A percentile compares a stretch with the other conserved stretches of the same genome.
phyloP scores from a whole-genome alignment of 768 basidiomycete genomes.

The Suillus subalutaceus region DNA sequence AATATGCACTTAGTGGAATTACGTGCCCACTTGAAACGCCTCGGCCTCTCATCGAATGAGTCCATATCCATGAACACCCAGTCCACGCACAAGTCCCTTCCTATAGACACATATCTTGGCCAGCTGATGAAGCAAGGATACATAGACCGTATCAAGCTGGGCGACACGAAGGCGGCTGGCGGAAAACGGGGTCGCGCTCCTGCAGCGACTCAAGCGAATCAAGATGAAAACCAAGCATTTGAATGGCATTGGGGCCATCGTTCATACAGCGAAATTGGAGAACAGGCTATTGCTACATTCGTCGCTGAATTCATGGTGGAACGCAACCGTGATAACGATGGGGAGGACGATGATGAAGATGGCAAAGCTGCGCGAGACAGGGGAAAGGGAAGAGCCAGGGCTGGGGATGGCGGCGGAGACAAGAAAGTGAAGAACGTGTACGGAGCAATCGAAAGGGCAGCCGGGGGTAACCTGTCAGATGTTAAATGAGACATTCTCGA shows the following conservation, averaged over 20 bases:
- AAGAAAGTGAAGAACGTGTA: slow-evolving; percentile 49
- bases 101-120: slow-evolving; percentile 68
- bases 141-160: slow-evolving; percentile 66
- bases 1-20: slow-evolving; percentile 64
- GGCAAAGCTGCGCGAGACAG: slow-evolving; percentile 18
- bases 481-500: slow-evolving; percentile 21
- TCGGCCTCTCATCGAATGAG: slow-evolving; percentile 58
- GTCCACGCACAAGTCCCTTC: slow-evolving; percentile 51
- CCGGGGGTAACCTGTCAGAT: slow-evolving; percentile 57
- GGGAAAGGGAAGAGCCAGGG: slow-evolving; percentile 21
- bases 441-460: slow-evolving; percentile 63
- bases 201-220: slow-evolving; percentile 41
- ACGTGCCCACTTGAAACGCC: slow-evolving; percentile 65
- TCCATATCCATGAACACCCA: slow-evolving; percentile 54
- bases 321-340: slow-evolving; percentile 30
- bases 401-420: slow-evolving; percentile 28
- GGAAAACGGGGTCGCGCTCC: slow-evolving; percentile 57
- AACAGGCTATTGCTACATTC: slow-evolving; percentile 72
- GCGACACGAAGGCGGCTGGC: slow-evolving; percentile 47
- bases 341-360: slow-evolving; percentile 36
- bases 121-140: slow-evolving; percentile 72
- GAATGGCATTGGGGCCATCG: slow-evolving; percentile 91
- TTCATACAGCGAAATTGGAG: slow-evolving; percentile 82
- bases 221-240: slow-evolving; percentile 37
- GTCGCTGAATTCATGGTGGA: slow-evolving; percentile 80